A percentile compares a stretch with the other conserved stretches of the same genome.
These are phyloP conservation scores for Chalara sp. DNA, from an alignment of 2,329 filamentous ascomycete species.

Conservation along the genomic window DNA sequence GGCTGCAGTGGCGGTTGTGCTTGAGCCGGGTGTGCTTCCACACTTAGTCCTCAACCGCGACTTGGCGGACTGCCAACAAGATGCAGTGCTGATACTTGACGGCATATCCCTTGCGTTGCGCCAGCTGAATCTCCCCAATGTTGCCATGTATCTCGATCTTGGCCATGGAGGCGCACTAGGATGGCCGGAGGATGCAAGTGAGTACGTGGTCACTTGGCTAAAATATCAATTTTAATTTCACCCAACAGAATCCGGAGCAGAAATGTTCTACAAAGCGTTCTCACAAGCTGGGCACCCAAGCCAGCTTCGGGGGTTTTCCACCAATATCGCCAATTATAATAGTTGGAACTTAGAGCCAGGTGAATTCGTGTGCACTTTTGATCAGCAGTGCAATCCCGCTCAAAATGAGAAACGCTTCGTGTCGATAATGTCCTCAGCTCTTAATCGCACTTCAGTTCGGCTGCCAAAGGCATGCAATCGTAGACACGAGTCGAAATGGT, in stretches of 20 bases:
- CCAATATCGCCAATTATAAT: conserved; percentile 55
- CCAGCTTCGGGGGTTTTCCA: conserved; percentile 44
- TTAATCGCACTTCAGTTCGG: conserved; percentile 37
- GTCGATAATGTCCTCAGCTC: conserved; percentile 44
- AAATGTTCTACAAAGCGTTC: conserved; percentile 40
- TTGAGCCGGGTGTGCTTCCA: no score
- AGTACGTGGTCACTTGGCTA: conserved; percentile 30
- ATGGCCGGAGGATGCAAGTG: conserved; percentile 51
- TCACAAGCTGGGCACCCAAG: conserved; percentile 38
- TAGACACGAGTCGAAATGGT: conserved; percentile 45
- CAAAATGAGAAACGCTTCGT: conserved; percentile 40
- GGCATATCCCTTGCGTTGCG: conserved; percentile 40
- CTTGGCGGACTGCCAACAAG: no score
- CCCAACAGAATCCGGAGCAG: conserved; percentile 13
- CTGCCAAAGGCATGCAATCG: conserved; percentile 28
- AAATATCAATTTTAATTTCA: no score
- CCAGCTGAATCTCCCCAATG: conserved; percentile 52
- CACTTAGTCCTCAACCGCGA: no score
- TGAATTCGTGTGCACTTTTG: conserved; percentile 31
- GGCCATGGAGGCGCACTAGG: conserved; percentile 60
- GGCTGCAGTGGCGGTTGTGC: no score
- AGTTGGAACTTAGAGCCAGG: conserved; percentile 34
- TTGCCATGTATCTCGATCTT: conserved; percentile 57
- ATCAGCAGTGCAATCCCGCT: conserved; percentile 35
- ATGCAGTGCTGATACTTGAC: no score